Conservation (phyloP, 306 rosid genomes). For the Styphnolobium japonicum region DNA sequence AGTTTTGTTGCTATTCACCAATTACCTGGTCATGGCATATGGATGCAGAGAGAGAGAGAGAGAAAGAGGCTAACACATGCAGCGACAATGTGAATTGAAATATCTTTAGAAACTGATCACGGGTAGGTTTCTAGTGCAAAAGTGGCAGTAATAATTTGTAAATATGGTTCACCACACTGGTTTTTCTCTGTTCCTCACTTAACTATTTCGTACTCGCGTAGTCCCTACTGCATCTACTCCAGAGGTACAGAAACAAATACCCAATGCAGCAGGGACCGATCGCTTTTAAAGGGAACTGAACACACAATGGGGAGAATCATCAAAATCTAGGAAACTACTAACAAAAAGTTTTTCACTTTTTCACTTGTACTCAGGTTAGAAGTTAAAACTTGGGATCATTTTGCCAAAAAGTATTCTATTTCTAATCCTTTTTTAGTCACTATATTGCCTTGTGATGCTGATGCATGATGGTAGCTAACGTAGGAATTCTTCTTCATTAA, state of each 20-base stretch:
- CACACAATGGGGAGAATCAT: not conserved
- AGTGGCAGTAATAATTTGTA: not conserved
- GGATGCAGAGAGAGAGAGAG: no score
- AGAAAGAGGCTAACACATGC: no score
- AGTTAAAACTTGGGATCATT: not conserved
- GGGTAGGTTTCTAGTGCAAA: not conserved
- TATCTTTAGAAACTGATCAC: not conserved
- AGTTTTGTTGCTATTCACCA: not conserved
- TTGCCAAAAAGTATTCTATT: not conserved
- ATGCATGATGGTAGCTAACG: no score
- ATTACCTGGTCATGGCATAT: not conserved
- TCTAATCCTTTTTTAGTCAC: no score
- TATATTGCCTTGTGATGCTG: no score
- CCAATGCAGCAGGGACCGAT: not conserved
- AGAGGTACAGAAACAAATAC: not conserved
- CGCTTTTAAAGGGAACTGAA: not conserved
- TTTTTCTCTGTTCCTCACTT: not conserved
- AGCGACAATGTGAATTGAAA: no score
- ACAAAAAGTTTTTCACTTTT: conserved; percentile 1
- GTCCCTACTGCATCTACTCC: not conserved
- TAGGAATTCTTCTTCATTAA: no score
- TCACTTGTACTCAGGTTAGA: not conserved
- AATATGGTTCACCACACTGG: not conserved
- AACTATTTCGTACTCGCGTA: not conserved
- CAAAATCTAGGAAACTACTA: not conserved